phyloP scores from a whole-genome alignment of 495 filamentous ascomycete genomes.

The Pyrenula massariospora region DNA sequence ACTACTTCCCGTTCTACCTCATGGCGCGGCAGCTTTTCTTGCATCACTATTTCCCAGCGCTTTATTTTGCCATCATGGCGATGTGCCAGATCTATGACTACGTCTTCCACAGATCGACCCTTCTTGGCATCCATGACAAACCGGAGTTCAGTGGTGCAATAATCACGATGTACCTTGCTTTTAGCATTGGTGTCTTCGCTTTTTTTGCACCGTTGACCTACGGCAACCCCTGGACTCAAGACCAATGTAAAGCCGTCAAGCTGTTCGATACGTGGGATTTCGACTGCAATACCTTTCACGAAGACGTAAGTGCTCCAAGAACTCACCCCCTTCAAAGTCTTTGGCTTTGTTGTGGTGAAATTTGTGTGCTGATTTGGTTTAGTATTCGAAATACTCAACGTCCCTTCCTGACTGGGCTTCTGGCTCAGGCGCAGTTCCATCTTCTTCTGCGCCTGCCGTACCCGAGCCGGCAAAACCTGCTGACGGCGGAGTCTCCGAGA shows the following conservation, averaged over 20 bases:
- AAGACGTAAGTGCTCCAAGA: constrained; percentile 70
- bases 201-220: constrained; percentile 84
- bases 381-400: constrained; percentile 20
- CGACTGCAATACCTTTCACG: constrained; percentile 88
- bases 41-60: constrained; percentile 92
- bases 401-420: constrained; percentile 4
- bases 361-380: not conserved
- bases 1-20: constrained; percentile 95
- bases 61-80: constrained; percentile 87
- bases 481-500: constrained; percentile 9
- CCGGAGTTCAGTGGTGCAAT: constrained; percentile 61
- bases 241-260: constrained; percentile 76
- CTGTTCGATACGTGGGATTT: constrained; percentile 87
- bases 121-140: constrained; percentile 54
- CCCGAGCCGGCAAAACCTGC: constrained; percentile 1
- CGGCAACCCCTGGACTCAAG: constrained; percentile 86
- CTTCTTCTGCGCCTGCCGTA: not conserved
- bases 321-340: too few relatives aligned
- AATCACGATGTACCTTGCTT: constrained; percentile 56
- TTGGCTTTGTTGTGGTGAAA: too few relatives aligned
- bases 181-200: constrained; percentile 65
- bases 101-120: constrained; percentile 52
- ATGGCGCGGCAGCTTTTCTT: constrained; percentile 98
- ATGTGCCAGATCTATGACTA: constrained; percentile 88
- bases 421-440: not conserved